These are phyloP conservation scores for Fusarium sambucinum DNA, from an alignment of 2,329 filamentous ascomycete genomes.

Conservation along the genomic window DNA sequence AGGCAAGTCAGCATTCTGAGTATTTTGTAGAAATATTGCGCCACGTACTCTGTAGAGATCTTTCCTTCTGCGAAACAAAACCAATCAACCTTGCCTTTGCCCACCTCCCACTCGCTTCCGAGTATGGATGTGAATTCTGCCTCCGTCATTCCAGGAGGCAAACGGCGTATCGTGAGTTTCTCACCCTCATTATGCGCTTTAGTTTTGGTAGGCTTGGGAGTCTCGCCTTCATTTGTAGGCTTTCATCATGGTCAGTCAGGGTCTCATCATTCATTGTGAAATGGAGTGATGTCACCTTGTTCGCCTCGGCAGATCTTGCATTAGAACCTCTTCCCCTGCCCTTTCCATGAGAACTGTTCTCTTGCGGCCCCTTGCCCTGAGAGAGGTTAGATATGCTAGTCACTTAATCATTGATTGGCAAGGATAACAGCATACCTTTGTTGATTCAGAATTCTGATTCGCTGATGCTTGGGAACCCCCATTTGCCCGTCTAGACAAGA, in stretches of 20 bases:
- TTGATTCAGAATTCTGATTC: constrained; percentile 46
- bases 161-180: constrained; percentile 85
- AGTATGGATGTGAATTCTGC: constrained; percentile 79
- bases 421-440: constrained; percentile 46
- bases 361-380: constrained; percentile 44
- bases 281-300: constrained; percentile 45
- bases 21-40: not conserved
- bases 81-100: constrained; percentile 89
- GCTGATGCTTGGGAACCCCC: constrained; percentile 45
- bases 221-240: constrained; percentile 48
- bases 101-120: constrained; percentile 83
- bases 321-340: constrained; percentile 46
- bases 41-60: constrained; percentile 81
- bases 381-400: constrained; percentile 41
- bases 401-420: constrained; percentile 12
- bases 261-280: constrained; percentile 7
- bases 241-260: constrained; percentile 39
- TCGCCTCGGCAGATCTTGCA: constrained; percentile 47
- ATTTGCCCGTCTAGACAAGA: constrained; percentile 54
- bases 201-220: constrained; percentile 49
- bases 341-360: constrained; percentile 41
- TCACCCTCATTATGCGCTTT: constrained; percentile 66
- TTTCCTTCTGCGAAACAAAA: constrained; percentile 75
- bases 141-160: constrained; percentile 87
- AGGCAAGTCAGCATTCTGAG: constrained; percentile 26